Conservation (phyloP, 352 stramenopile genomes). For the Pythium folliculosum region DNA sequence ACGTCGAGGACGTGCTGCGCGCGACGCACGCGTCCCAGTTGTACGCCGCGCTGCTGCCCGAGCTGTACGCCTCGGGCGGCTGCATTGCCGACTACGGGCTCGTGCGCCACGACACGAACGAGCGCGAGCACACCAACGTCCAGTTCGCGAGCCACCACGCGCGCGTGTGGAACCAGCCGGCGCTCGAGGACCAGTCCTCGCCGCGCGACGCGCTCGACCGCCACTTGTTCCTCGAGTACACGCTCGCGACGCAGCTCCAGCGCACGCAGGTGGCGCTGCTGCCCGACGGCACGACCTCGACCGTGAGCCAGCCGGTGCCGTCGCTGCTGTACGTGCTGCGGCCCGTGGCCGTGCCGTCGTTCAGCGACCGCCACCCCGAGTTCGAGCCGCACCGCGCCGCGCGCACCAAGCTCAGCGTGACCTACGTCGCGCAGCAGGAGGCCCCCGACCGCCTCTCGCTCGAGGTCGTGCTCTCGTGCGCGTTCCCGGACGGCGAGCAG, state of each 20-base stretch:
- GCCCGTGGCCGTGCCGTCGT: slow-evolving; percentile 38
- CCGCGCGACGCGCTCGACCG: slow-evolving; percentile 29
- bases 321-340: slow-evolving; percentile 71
- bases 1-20: slow-evolving; percentile 56
- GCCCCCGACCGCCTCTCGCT: slow-evolving; percentile 42
- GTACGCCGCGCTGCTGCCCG: slow-evolving; percentile 43
- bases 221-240: slow-evolving; percentile 65
- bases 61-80: slow-evolving; percentile 45
- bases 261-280: slow-evolving; percentile 43
- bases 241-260: slow-evolving; percentile 59
- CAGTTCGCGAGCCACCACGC: slow-evolving; percentile 54
- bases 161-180: slow-evolving; percentile 27
- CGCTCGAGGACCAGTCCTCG: slow-evolving; percentile 9
- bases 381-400: slow-evolving; percentile 44
- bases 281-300: slow-evolving; percentile 28
- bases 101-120: slow-evolving; percentile 59
- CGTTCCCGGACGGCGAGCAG: slow-evolving; percentile 18
- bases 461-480: slow-evolving; percentile 62
- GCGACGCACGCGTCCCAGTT: slow-evolving; percentile 40
- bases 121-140: slow-evolving; percentile 60
- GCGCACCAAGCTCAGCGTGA: slow-evolving; percentile 54
- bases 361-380: slow-evolving; percentile 33
- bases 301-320: slow-evolving; percentile 39
- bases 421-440: slow-evolving; percentile 70
- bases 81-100: slow-evolving; percentile 45